These are phyloP conservation scores for Rhamnella rubrinervis DNA, from an alignment of 331 rosid species.

Conservation along the genomic window DNA sequence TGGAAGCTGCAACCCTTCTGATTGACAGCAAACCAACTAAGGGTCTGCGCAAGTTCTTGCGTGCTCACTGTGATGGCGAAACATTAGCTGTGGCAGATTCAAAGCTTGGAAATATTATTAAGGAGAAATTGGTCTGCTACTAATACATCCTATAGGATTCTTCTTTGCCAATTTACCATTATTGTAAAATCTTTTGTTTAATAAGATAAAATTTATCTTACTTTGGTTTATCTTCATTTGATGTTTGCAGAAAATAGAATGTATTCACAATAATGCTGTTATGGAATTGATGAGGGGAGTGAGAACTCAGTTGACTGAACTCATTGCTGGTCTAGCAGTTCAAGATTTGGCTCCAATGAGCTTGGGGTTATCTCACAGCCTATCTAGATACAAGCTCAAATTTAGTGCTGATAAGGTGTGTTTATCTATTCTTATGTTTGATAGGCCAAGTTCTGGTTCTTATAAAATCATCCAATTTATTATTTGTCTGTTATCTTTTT, in stretches of 20 bases:
- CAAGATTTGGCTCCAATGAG: slow-evolving; percentile 98
- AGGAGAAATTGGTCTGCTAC: slow-evolving; percentile 63
- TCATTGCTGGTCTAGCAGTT: slow-evolving; percentile 75
- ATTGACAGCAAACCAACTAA: slow-evolving; percentile 88
- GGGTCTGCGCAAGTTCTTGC: slow-evolving; percentile 84
- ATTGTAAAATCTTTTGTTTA: not conserved
- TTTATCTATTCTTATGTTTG: not conserved
- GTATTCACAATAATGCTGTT: slow-evolving; percentile 73
- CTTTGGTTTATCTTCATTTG: slow-evolving; percentile 10
- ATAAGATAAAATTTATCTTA: slow-evolving; percentile 23
- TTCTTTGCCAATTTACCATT: not conserved
- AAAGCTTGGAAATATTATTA: slow-evolving; percentile 81
- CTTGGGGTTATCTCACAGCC: slow-evolving; percentile 93
- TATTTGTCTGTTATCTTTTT: not conserved
- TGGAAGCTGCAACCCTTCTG: slow-evolving; percentile 77
- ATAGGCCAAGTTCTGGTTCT: not conserved
- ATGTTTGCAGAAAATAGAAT: slow-evolving; percentile 74
- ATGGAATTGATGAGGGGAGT: slow-evolving; percentile 98
- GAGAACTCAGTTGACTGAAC: slow-evolving; percentile 76
- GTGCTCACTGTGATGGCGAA: slow-evolving; percentile 76
- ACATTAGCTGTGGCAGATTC: slow-evolving; percentile 86
- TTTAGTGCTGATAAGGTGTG: slow-evolving; percentile 96
- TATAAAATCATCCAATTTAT: not conserved
- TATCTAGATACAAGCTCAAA: slow-evolving; percentile 85
- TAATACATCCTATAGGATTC: not conserved